Evolutionary conservation across 257 asterid genomes (phyloP), one percentile per base, ranked within the genome.

Genomic region (Mentha longifolia): DNA sequence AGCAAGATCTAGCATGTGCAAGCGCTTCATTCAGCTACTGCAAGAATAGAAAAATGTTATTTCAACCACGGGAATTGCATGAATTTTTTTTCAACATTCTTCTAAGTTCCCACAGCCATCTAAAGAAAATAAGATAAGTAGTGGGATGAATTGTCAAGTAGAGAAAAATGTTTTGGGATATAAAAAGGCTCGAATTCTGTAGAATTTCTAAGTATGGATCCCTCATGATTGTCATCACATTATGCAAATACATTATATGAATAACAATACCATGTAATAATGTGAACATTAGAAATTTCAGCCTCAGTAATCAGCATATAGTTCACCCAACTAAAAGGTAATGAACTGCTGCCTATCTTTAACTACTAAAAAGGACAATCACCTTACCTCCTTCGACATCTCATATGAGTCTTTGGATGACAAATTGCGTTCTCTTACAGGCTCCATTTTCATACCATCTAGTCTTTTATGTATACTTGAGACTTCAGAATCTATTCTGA

Each of bases 401-500:
- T 46, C 81, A 59, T 81, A 76, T 60, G 80, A 73, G 43, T 54
- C 72, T 51, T 80, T 87, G 30, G 86, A 80, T 51, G 79, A 58
- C 57, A 71, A 76, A 65, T 67, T 65, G 49, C 71, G 78, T 71
- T 77, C 87, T 76, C 69, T 78, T 75, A 68, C 72, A 55, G 85
- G 80, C 80, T 77, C 85, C 39, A 69, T 77, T 61, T 72, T 81
- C 87, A 83, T 70, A 71, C 79, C 87, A 76, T 86, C 85, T 71
- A 94, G 85, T 72, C 78, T 83, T 76, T 77, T 85, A 70, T 76
- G 91, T 79, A 91, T 85, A 67, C 75, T 82, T 74, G 92, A 89
- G 87, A 86, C 88, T 86, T 91, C 97, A 78, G 85, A 89, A 84
- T 94, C 99, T 89, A 94, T 89, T 86, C 99, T 94, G 99, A 89